Evolutionary conservation across 2,329 filamentous ascomycete species (phyloP).

Genomic region (Penicillium palitans): DNA sequence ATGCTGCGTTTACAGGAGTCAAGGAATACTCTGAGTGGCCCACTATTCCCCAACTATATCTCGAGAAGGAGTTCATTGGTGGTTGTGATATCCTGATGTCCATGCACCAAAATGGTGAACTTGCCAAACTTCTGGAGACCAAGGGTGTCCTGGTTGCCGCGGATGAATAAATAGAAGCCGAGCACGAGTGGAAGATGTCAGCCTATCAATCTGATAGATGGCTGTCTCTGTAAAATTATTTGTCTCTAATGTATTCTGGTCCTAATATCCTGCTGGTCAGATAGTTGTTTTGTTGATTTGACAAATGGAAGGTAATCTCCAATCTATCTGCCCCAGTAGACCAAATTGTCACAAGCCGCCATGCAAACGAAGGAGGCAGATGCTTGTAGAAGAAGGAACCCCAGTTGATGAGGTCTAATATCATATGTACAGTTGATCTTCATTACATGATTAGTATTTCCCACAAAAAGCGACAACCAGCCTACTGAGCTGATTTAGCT

Average conservation of each 20-base stretch:
- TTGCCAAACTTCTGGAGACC: constrained; percentile 88
- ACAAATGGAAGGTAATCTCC: not conserved
- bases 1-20: constrained; percentile 63
- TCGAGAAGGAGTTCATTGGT: constrained; percentile 93
- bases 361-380: not conserved
- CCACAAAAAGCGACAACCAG: not conserved
- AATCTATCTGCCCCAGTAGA: not conserved
- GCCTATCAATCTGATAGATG: constrained; percentile 9
- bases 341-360: not conserved
- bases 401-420: constrained; percentile 17
- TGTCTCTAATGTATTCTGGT: constrained; percentile 11
- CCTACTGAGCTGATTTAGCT: constrained; percentile 16
- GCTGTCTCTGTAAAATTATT: constrained; percentile 20
- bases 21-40: constrained; percentile 99
- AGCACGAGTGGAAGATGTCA: not conserved
- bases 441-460: constrained; percentile 9
- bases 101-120: constrained; percentile 94
- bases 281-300: constrained; percentile 1
- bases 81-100: constrained; percentile 96
- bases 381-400: constrained; percentile 3
- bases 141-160: constrained; percentile 78
- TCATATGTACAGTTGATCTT: constrained; percentile 20
- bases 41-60: constrained; percentile 94
- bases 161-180: constrained; percentile 42
- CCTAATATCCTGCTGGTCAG: constrained; percentile 13